Conservation (phyloP, 768 basidiomycete species). For the Boletus subparvulus region DNA sequence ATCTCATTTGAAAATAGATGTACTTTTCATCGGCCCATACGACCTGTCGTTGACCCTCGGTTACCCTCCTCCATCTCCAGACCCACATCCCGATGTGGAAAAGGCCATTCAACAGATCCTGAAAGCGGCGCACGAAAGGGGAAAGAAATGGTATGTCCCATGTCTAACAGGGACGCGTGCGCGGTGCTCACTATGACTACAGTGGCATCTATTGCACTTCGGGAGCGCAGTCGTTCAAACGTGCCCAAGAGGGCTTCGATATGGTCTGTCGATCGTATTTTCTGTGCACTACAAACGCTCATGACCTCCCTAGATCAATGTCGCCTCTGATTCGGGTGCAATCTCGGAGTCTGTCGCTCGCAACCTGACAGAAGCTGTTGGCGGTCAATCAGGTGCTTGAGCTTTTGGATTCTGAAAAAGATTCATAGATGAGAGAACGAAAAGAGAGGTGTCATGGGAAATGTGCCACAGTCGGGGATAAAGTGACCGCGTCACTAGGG, state of each 20-base stretch:
- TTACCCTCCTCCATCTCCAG: conserved; percentile 58
- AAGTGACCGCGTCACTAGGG: background rate
- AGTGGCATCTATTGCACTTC: conserved; percentile 52
- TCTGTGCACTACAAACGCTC: background rate
- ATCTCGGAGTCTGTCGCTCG: conserved; percentile 37
- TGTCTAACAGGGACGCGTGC: background rate
- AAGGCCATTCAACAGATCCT: conserved; percentile 55
- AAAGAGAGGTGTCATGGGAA: background rate
- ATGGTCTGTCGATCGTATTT: conserved; percentile 37
- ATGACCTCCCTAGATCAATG: conserved; percentile 44
- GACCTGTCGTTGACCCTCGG: conserved; percentile 66
- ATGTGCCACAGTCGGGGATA: background rate
- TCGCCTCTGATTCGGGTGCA: conserved; percentile 44
- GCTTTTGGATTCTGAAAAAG: conserved; percentile 9
- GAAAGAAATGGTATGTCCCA: conserved; percentile 62
- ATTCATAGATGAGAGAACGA: background rate
- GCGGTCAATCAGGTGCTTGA: conserved; percentile 7
- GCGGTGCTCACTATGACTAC: background rate
- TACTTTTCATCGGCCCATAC: conserved; percentile 65
- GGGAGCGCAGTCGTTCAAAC: conserved; percentile 43
- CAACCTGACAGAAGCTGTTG: conserved; percentile 23
- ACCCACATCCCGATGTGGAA: conserved; percentile 66
- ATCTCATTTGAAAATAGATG: conserved; percentile 32
- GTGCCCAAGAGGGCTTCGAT: conserved; percentile 52
- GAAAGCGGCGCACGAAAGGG: conserved; percentile 45